Percentiles rank a stretch among this genome's conserved stretches.
Evolutionary conservation across 371 early-diverging fungal species (phyloP).

Genomic region (Thermomucor indicae-seudaticae): DNA sequence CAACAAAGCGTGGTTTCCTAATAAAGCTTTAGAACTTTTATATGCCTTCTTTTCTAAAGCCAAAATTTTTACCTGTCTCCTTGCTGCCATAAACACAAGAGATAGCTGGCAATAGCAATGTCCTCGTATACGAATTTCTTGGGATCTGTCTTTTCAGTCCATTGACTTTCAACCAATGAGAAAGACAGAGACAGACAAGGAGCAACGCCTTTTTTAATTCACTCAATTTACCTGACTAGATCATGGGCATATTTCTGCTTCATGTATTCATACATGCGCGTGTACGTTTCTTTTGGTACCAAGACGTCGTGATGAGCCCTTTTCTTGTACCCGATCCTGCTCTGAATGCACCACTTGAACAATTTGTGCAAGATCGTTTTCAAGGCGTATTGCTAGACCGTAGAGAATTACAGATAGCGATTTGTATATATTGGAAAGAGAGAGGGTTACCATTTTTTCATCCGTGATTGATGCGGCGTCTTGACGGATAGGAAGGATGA

Average conservation of each 20-base stretch:
- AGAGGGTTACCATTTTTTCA: constrained; percentile 47
- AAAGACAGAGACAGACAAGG: background rate
- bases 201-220: background rate
- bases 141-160: constrained; percentile 83
- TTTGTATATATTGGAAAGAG: background rate
- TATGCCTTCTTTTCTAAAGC: background rate
- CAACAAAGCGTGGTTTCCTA: constrained; percentile 68
- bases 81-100: constrained; percentile 70
- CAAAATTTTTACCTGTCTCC: constrained; percentile 24
- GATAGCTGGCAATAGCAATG: constrained; percentile 79
- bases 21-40: background rate
- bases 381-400: constrained; percentile 54
- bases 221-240: constrained; percentile 33
- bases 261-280: constrained; percentile 53
- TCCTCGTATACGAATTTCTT: constrained; percentile 85
- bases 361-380: constrained; percentile 63
- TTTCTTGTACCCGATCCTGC: constrained; percentile 71
- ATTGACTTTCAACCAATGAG: constrained; percentile 30
- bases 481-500: constrained; percentile 19
- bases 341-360: constrained; percentile 77
- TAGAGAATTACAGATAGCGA: background rate
- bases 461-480: constrained; percentile 14
- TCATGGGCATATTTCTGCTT: constrained; percentile 63
- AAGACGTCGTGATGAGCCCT: constrained; percentile 67
- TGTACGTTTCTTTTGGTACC: constrained; percentile 65